Conservation (phyloP, 768 basidiomycete species). For the Kwoniella dejecticola region DNA sequence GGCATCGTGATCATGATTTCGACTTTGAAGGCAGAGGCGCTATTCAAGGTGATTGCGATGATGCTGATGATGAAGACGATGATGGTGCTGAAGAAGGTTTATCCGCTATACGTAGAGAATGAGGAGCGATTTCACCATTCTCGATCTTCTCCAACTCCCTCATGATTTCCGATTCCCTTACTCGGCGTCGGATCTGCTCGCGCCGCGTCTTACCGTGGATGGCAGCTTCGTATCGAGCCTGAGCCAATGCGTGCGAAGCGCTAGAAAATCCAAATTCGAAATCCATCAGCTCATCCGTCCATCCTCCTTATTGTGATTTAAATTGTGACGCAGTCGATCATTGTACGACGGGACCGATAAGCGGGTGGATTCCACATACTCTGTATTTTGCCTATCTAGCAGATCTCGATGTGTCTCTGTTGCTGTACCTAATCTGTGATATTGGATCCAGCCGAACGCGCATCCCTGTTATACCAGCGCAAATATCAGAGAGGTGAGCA, state of each 20-base stretch:
- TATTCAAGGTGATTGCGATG: too few relatives aligned
- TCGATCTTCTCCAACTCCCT: slow-evolving; percentile 45
- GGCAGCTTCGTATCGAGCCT: slow-evolving; percentile 51
- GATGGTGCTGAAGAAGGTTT: background rate
- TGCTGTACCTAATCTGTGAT: slow-evolving; percentile 39
- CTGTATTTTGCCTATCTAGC: slow-evolving; percentile 40
- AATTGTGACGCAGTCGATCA: too few relatives aligned
- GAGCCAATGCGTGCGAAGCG: slow-evolving; percentile 50
- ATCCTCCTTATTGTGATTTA: too few relatives aligned
- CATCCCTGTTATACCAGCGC: slow-evolving; percentile 26
- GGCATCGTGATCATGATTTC: too few relatives aligned
- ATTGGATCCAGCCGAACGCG: slow-evolving; percentile 46
- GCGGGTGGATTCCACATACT: slow-evolving; percentile 35
- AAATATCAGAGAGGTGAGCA: slow-evolving; percentile 3
- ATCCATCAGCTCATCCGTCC: too few relatives aligned
- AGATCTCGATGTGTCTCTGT: slow-evolving; percentile 31
- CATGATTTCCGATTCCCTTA: slow-evolving; percentile 42
- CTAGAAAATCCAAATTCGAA: slow-evolving; percentile 20
- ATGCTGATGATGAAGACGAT: background rate
- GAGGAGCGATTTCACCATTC: background rate
- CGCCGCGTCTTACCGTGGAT: slow-evolving; percentile 46
- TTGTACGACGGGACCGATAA: too few relatives aligned
- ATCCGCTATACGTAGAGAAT: background rate
- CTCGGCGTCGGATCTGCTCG: slow-evolving; percentile 48
- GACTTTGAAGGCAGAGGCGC: too few relatives aligned